Evolutionary conservation across 257 asterid species (phyloP).

Genomic region (Asclepias syriaca): DNA sequence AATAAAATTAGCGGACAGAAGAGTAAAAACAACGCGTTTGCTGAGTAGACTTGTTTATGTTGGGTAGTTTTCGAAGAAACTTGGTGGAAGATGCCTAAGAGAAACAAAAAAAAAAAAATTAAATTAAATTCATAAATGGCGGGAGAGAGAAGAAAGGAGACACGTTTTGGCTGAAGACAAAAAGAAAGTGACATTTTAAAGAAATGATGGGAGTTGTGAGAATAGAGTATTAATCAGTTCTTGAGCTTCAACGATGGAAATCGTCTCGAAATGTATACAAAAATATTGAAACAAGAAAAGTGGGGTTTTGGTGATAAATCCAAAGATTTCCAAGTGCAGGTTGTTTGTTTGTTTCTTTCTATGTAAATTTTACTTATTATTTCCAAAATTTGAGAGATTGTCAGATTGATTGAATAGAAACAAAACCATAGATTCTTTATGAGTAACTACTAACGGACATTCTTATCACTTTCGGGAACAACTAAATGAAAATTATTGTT

Average conservation of each 20-base stretch:
- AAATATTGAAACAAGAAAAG: not conserved
- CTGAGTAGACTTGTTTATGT: constrained; percentile 2
- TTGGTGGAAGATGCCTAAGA: constrained; percentile 17
- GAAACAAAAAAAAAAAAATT: not conserved
- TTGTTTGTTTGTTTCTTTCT: not conserved
- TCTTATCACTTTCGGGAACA: too few species aligned
- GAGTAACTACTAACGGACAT: too few species aligned
- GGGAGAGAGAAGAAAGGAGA: not conserved
- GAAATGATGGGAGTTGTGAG: not conserved
- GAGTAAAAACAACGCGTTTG: constrained; percentile 13
- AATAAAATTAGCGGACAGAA: not conserved
- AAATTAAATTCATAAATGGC: not conserved
- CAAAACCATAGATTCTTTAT: constrained; percentile 4
- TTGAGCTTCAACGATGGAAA: constrained; percentile 1
- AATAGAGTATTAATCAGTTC: not conserved
- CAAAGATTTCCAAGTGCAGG: not conserved
- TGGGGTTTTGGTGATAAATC: not conserved
- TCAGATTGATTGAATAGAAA: not conserved
- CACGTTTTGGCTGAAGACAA: constrained; percentile 7
- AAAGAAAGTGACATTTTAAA: not conserved
- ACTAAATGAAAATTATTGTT: too few species aligned
- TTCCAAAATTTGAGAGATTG: not conserved
- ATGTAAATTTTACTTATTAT: not conserved
- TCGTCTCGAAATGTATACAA: constrained; percentile 10
- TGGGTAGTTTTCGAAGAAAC: constrained; percentile 17